Conservation (phyloP, 441 rosid species). For the Arabidopsis lyrata region DNA sequence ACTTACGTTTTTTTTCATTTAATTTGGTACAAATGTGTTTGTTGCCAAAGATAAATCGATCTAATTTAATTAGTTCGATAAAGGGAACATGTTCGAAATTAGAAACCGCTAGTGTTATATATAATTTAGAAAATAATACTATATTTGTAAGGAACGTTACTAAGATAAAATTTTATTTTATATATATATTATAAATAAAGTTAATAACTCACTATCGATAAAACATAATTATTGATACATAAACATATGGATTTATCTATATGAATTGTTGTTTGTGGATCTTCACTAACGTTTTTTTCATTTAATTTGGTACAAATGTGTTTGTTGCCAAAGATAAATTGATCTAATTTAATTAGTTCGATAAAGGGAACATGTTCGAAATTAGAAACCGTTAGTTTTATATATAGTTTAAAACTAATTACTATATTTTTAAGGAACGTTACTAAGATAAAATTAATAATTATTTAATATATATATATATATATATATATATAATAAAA, state of each 20-base stretch:
- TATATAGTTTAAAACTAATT: not conserved
- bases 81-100: not conserved
- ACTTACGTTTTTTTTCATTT: too few species aligned
- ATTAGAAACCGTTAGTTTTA: not conserved
- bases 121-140: too few species aligned
- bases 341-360: not conserved
- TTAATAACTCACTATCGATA: too few species aligned
- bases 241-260: too few species aligned
- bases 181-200: too few species aligned
- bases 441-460: not conserved
- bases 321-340: not conserved
- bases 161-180: too few species aligned
- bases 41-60: not conserved
- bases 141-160: too few species aligned
- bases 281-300: too few species aligned
- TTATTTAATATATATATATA: not conserved
- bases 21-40: not conserved
- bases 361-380: not conserved
- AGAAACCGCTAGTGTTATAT: not conserved
- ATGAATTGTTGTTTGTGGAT: too few species aligned
- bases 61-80: not conserved
- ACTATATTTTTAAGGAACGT: not conserved
- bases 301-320: not conserved
- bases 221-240: too few species aligned
- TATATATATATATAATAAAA: too few species aligned